Base-by-base conservation (phyloP, 2,329 filamentous ascomycete species). In the Ophiocordyceps camponoti-saundersi region DNA sequence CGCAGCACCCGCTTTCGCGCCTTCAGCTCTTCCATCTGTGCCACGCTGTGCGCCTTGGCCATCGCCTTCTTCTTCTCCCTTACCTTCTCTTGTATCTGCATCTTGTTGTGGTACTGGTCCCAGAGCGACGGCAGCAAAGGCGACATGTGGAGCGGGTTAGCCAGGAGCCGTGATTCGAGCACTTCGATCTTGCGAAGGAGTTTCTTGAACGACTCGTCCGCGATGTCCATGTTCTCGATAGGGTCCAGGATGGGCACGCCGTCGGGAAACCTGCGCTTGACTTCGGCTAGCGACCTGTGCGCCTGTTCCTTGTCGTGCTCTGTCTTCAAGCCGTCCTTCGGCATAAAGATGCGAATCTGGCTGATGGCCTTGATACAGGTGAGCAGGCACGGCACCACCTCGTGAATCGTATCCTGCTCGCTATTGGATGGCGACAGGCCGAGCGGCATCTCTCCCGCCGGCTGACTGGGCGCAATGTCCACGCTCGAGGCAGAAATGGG, bases 181-280 rank as follows among this genome's bases (percentile, higher is more conserved):
- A 96, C 85, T 65, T 98, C 92, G 50, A 98, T 95, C 77, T 96
- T 96, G 64, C 88, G 70, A 48, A 96, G 75, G 4, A 95, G 76
- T 61, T 88, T 87, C 71, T 93, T 95, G 69, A 98, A 96, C 0
- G 79, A 80, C 1, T 95, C 88, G 57, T 96, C 92, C 4, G 73
- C 82, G 57, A 98, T 96, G 26, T 79, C 77, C 92, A 98, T 96
- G 59, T 95, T 89, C 62, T 96, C 89, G 39, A 98, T 82, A 0
- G 92, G 92, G 57, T 98, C 92, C 18, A 98, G 68, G 7, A 89
- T 72, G 3, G 92, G 83, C 48, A 98, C 69, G 3, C 92, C 92
- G 58, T 98, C 92, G 1, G 89, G 88, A 67, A 98, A 96, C 23
- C 92, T 81, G 53, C 79, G 79, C 63, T 85, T 77, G 16, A 94